Percentiles rank a stretch among this genome's conserved stretches.
Conservation (phyloP, 2,329 filamentous ascomycete species). For the Fusarium compactum region DNA sequence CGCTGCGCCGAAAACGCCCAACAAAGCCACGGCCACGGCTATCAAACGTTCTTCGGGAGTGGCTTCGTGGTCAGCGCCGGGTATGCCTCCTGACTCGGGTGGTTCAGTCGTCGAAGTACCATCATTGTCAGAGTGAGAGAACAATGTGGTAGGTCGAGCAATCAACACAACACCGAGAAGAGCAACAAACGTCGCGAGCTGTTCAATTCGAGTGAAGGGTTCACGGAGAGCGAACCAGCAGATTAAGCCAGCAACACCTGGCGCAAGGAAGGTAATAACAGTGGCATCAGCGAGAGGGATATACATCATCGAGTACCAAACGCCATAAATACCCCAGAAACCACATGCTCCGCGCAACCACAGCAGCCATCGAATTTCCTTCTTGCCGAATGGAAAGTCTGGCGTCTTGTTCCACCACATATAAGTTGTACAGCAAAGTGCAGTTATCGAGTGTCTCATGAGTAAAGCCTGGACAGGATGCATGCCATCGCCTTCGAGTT, state of each 20-base stretch:
- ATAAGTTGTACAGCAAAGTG: conserved; percentile 73
- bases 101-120: conserved; percentile 39
- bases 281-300: conserved; percentile 88
- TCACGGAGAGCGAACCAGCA: conserved; percentile 82
- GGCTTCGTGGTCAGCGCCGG: conserved; percentile 52
- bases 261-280: conserved; percentile 88
- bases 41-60: conserved; percentile 74
- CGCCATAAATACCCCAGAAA: conserved; percentile 82
- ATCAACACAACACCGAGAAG: conserved; percentile 86
- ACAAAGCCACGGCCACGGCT: conserved; percentile 77
- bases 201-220: conserved; percentile 81
- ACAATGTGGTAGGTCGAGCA: conserved; percentile 74
- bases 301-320: conserved; percentile 77
- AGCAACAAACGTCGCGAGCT: conserved; percentile 80
- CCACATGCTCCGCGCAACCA: conserved; percentile 76
- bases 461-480: conserved; percentile 90
- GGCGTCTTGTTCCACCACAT: conserved; percentile 79
- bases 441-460: conserved; percentile 80
- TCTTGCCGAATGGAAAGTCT: conserved; percentile 76
- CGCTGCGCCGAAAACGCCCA: conserved; percentile 82
- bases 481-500: conserved; percentile 77
- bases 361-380: conserved; percentile 75
- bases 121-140: conserved; percentile 49
- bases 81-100: conserved; percentile 38
- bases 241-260: conserved; percentile 81